These are phyloP conservation scores for Colletotrichum siamense DNA, from an alignment of 2,329 filamentous ascomycete species.

Conservation along the genomic window DNA sequence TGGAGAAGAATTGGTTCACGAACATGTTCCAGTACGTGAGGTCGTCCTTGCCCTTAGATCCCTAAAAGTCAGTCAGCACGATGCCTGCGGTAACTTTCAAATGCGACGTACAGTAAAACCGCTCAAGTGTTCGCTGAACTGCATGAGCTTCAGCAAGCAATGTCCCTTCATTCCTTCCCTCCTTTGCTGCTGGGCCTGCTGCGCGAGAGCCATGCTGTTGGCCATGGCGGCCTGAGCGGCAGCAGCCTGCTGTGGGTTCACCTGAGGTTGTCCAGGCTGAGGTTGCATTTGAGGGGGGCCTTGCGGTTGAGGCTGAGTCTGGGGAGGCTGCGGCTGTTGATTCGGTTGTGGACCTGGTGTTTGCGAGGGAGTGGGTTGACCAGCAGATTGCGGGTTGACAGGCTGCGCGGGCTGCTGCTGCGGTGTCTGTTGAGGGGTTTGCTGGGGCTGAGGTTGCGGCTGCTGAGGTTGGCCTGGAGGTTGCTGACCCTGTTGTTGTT, in stretches of 20 bases:
- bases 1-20: conserved; percentile 81
- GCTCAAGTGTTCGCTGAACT: conserved; percentile 68
- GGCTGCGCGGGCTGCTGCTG: conserved; percentile 23
- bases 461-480: conserved; percentile 36
- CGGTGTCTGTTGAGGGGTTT: conserved; percentile 26
- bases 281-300: conserved; percentile 38
- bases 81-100: background rate
- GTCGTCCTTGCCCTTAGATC: conserved; percentile 67
- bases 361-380: conserved; percentile 24
- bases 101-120: conserved; percentile 54
- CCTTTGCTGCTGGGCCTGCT: conserved; percentile 53
- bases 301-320: conserved; percentile 30
- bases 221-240: conserved; percentile 31
- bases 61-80: conserved; percentile 39
- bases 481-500: conserved; percentile 34
- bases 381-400: conserved; percentile 22
- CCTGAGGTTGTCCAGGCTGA: conserved; percentile 34
- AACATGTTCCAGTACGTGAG: conserved; percentile 81
- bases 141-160: conserved; percentile 64
- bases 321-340: conserved; percentile 32
- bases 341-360: conserved; percentile 23
- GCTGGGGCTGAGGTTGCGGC: conserved; percentile 40
- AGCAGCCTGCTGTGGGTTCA: conserved; percentile 27
- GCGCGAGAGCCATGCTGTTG: conserved; percentile 32
- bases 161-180: conserved; percentile 59